phyloP scores from a whole-genome alignment of 2,329 filamentous ascomycete genomes.

The Chalara sp. region DNA sequence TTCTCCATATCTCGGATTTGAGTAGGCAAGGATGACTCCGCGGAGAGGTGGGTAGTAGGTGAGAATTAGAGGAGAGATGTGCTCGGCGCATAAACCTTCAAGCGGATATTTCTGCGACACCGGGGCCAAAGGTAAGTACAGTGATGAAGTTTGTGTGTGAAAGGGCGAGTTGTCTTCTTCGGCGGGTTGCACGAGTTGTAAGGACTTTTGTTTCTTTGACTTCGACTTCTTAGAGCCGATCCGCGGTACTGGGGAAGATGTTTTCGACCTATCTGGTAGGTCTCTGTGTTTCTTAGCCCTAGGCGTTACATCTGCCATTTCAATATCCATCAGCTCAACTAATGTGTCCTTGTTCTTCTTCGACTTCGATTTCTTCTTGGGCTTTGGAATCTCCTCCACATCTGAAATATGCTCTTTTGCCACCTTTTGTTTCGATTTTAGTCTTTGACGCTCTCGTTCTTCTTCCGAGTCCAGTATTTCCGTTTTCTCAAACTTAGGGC shows the following conservation, averaged over 20 bases:
- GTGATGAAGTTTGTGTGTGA: conserved; percentile 69
- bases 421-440: neutral
- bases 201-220: conserved; percentile 33
- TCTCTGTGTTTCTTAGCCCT: neutral
- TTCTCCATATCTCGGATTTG: conserved; percentile 60
- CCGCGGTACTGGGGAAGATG: neutral
- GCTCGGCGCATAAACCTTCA: conserved; percentile 64
- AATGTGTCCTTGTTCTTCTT: neutral
- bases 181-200: conserved; percentile 26
- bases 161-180: conserved; percentile 55
- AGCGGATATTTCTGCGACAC: conserved; percentile 63
- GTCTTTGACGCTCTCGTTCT: no score
- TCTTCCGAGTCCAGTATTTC: no score
- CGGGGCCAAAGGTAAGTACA: conserved; percentile 72
- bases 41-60: conserved; percentile 67
- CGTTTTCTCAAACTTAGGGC: neutral
- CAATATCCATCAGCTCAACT: no score
- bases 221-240: neutral
- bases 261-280: neutral
- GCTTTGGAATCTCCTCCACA: neutral
- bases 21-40: conserved; percentile 70
- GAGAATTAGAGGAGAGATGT: conserved; percentile 68
- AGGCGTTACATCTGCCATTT: neutral
- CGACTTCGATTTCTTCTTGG: neutral
- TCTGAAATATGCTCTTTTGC: neutral